These are phyloP conservation scores for Aegilops umbellulata DNA, from an alignment of 176 grass and related monocot genomes.

Conservation along the genomic window DNA sequence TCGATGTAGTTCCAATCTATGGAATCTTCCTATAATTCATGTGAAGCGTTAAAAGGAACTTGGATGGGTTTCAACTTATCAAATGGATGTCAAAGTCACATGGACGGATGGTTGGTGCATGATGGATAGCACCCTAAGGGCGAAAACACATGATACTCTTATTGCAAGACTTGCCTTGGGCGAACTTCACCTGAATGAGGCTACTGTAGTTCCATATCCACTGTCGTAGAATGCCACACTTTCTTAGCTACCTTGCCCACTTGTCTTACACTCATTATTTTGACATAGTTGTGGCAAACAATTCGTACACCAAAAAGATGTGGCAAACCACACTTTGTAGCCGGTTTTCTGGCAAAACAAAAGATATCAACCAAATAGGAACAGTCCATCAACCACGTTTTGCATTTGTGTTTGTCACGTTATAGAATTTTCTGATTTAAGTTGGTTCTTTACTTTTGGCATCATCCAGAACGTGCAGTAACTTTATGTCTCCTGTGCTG, in stretches of 20 bases:
- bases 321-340: not conserved
- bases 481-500: constrained; percentile 36
- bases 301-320: not conserved
- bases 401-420: not conserved
- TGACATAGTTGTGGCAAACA: not conserved
- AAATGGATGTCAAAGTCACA: not conserved
- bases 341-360: not conserved
- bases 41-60: not conserved
- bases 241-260: constrained; percentile 4
- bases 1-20: not conserved
- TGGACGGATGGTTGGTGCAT: not conserved
- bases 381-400: not conserved
- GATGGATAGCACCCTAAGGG: not conserved
- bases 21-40: not conserved
- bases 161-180: not conserved
- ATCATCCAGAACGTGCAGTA: not conserved
- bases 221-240: not conserved
- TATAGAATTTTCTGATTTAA: constrained; percentile 17
- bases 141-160: not conserved
- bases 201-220: not conserved
- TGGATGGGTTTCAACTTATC: constrained; percentile 15
- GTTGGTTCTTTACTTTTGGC: not conserved
- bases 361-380: not conserved
- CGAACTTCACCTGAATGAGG: not conserved
- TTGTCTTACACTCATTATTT: not conserved